phyloP scores from a whole-genome alignment of 768 basidiomycete genomes.

The Lepiota subincarnata region DNA sequence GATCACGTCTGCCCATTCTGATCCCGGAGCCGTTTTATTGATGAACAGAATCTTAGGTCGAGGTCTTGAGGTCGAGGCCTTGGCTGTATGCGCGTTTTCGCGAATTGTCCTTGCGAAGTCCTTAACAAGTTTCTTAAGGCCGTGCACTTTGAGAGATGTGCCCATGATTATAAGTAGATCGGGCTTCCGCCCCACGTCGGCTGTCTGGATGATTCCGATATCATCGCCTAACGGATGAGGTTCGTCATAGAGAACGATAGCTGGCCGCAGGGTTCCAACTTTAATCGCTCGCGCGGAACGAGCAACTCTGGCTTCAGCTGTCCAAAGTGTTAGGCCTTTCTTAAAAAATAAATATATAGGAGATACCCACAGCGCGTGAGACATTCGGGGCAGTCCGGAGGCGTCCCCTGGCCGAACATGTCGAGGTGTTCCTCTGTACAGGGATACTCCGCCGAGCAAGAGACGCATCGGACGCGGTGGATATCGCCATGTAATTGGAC shows the following conservation, averaged over 20 bases:
- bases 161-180: conserved; percentile 97
- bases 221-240: conserved; percentile 89
- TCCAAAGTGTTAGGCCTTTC: conserved; percentile 12
- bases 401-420: conserved; percentile 61
- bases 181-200: conserved; percentile 75
- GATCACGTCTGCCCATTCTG: conserved; percentile 88
- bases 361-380: conserved; percentile 71
- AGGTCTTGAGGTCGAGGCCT: conserved; percentile 34
- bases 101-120: conserved; percentile 89
- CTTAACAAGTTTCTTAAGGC: conserved; percentile 88
- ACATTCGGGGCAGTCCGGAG: conserved; percentile 90
- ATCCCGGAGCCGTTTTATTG: conserved; percentile 80
- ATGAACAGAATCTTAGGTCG: conserved; percentile 80
- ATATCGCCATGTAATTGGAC: conserved; percentile 95
- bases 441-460: conserved; percentile 77
- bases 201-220: conserved; percentile 76
- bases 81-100: conserved; percentile 33
- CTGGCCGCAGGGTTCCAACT: conserved; percentile 85
- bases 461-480: conserved; percentile 81
- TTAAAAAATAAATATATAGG: conserved; percentile 6
- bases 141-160: conserved; percentile 94
- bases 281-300: conserved; percentile 76
- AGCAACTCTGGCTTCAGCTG: conserved; percentile 73
- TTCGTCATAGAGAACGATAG: conserved; percentile 95
- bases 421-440: conserved; percentile 61